phyloP scores from a whole-genome alignment of 2,329 filamentous ascomycete genomes.

The Colletotrichum euphorbiae region DNA sequence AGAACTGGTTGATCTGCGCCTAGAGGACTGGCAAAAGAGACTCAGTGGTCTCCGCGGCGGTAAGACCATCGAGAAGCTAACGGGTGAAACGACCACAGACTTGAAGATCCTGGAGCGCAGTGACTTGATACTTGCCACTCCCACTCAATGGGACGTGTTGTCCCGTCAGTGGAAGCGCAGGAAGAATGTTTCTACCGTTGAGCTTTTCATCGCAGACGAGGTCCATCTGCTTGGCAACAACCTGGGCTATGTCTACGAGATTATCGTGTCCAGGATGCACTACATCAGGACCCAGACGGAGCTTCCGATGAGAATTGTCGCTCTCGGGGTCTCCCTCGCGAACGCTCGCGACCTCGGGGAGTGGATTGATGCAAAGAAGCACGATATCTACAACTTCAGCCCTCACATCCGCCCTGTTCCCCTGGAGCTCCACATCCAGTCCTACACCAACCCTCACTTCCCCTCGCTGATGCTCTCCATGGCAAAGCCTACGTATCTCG shows the following conservation, averaged over 20 bases:
- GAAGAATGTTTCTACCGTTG: constrained; percentile 92
- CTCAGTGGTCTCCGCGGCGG: constrained; percentile 79
- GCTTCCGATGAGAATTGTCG: constrained; percentile 86
- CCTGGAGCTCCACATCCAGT: constrained; percentile 93
- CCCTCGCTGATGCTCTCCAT: constrained; percentile 98
- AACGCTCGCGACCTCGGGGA: constrained; percentile 95
- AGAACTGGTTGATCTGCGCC: constrained; percentile 85
- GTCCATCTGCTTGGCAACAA: constrained; percentile 91
- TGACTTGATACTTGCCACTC: constrained; percentile 92
- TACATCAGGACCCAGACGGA: constrained; percentile 92
- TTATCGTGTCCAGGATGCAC: constrained; percentile 97
- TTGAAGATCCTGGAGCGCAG: constrained; percentile 88
- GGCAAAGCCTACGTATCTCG: constrained; percentile 92
- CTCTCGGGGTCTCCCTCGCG: constrained; percentile 89
- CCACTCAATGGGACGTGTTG: constrained; percentile 93
- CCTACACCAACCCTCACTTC: constrained; percentile 95
- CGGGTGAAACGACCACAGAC: constrained; percentile 91
- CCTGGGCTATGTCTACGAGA: constrained; percentile 91
- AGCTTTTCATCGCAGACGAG: constrained; percentile 94
- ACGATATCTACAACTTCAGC: constrained; percentile 99
- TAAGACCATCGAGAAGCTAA: constrained; percentile 92
- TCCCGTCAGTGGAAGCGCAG: constrained; percentile 96
- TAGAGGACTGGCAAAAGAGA: constrained; percentile 87
- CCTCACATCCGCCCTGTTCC: constrained; percentile 90
- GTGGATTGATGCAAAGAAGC: constrained; percentile 98